Evolutionary conservation across 2,329 filamentous ascomycete species (phyloP).

Genomic region (Colletotrichum sp.): DNA sequence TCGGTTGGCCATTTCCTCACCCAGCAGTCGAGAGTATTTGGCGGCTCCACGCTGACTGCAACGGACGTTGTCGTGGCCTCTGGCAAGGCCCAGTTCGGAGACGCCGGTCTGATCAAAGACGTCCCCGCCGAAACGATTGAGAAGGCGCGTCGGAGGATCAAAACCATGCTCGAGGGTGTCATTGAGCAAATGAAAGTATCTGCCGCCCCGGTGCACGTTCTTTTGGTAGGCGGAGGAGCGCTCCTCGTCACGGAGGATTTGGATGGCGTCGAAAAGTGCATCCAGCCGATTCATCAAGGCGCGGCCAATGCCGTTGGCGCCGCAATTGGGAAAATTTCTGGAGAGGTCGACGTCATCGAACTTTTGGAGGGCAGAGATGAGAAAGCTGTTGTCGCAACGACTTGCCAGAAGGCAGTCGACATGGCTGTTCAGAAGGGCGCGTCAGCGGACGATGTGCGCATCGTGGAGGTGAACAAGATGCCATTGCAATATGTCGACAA

Average conservation of each 20-base stretch:
- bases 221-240: constrained; percentile 64
- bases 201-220: constrained; percentile 53
- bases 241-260: constrained; percentile 54
- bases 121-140: constrained; percentile 26
- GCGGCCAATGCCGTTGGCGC: constrained; percentile 67
- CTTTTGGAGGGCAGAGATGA: constrained; percentile 44
- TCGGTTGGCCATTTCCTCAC: constrained; percentile 59
- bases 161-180: constrained; percentile 51
- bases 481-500: constrained; percentile 41
- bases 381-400: constrained; percentile 42
- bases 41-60: constrained; percentile 56
- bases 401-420: constrained; percentile 33
- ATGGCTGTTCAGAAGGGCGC: constrained; percentile 2
- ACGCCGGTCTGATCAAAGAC: constrained; percentile 30
- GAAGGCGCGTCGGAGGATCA: constrained; percentile 38
- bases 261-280: constrained; percentile 53
- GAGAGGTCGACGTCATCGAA: constrained; percentile 57
- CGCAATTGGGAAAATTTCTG: constrained; percentile 60
- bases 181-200: constrained; percentile 64
- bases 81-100: constrained; percentile 35
- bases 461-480: constrained; percentile 51
- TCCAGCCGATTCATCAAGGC: constrained; percentile 56
- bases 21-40: constrained; percentile 55
- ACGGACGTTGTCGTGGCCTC: constrained; percentile 54
- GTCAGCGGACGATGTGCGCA: constrained; percentile 36